phyloP scores from a whole-genome alignment of 129 eudicot species.

The Pseudognaphalium luteoalbum region DNA sequence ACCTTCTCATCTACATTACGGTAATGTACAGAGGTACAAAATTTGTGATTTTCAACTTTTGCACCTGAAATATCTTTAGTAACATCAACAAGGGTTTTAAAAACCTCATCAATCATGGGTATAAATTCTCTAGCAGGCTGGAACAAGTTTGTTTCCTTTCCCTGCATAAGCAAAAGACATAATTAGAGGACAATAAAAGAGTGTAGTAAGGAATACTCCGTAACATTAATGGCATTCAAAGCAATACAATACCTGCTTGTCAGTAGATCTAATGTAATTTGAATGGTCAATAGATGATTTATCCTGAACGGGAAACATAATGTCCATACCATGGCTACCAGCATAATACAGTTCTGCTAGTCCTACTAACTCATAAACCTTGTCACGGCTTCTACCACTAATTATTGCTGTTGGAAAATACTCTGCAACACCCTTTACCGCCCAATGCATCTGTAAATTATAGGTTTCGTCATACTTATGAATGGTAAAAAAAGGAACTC shows the following conservation, averaged over 20 bases:
- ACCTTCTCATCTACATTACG: conserved; percentile 97
- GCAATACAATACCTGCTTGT: conserved; percentile 51
- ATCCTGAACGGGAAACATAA: conserved; percentile 61
- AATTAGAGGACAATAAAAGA: background rate
- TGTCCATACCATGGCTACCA: conserved; percentile 97
- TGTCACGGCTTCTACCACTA: conserved; percentile 89
- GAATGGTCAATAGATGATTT: conserved; percentile 29
- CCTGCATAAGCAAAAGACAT: conserved; percentile 40
- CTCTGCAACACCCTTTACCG: conserved; percentile 68
- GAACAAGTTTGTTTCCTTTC: conserved; percentile 69
- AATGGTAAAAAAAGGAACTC: background rate
- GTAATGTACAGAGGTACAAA: conserved; percentile 94
- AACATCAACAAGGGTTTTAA: conserved; percentile 71
- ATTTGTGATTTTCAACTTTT: conserved; percentile 89
- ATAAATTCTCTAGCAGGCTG: conserved; percentile 92
- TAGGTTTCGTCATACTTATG: background rate
- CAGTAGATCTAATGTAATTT: conserved; percentile 50
- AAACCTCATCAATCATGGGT: conserved; percentile 91
- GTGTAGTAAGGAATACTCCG: background rate
- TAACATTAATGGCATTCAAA: background rate
- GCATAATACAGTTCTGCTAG: conserved; percentile 78
- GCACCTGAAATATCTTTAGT: conserved; percentile 75
- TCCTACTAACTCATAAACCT: conserved; percentile 83
- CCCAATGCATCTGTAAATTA: conserved; percentile 63
- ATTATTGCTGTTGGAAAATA: conserved; percentile 84